Conservation (phyloP, 176 grass and related monocot genomes). For the Raddia guianensis region DNA sequence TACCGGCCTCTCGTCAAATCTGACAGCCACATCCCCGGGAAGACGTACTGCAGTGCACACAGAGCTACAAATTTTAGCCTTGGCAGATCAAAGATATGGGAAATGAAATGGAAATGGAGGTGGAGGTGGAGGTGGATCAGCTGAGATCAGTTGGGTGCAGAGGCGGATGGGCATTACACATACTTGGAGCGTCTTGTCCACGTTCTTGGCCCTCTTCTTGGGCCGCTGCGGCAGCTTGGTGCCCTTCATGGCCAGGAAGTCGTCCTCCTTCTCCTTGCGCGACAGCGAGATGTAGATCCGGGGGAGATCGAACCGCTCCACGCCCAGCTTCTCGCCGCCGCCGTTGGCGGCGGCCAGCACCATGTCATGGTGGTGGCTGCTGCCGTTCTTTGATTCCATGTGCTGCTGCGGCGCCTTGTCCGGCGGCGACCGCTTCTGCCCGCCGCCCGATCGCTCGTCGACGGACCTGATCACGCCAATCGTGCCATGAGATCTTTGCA, state of each 20-base stretch:
- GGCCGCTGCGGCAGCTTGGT: slow-evolving; percentile 91
- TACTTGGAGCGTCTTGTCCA: slow-evolving; percentile 88
- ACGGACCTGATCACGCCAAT: slow-evolving; percentile 45
- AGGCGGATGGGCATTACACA: background rate
- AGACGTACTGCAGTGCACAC: slow-evolving; percentile 85
- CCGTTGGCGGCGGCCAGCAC: slow-evolving; percentile 31
- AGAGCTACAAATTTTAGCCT: background rate
- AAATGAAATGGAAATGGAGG: no score
- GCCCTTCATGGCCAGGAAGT: slow-evolving; percentile 87
- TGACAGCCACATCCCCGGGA: slow-evolving; percentile 96
- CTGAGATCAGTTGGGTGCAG: slow-evolving; percentile 13
- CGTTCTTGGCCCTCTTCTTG: slow-evolving; percentile 91
- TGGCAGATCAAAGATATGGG: no score
- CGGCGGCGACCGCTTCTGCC: slow-evolving; percentile 46
- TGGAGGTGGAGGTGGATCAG: background rate
- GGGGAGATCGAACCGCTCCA: slow-evolving; percentile 77
- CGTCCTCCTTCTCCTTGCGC: slow-evolving; percentile 92
- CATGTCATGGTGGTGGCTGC: slow-evolving; percentile 38
- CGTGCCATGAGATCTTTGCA: slow-evolving; percentile 30
- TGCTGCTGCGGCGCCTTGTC: slow-evolving; percentile 42
- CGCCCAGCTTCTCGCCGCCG: slow-evolving; percentile 37
- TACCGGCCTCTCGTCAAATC: slow-evolving; percentile 86
- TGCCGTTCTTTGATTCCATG: slow-evolving; percentile 41
- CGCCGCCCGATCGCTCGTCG: slow-evolving; percentile 48
- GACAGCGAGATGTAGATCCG: slow-evolving; percentile 92